Conservation (phyloP, 164 flowering plant species). For the Annona cherimola region DNA sequence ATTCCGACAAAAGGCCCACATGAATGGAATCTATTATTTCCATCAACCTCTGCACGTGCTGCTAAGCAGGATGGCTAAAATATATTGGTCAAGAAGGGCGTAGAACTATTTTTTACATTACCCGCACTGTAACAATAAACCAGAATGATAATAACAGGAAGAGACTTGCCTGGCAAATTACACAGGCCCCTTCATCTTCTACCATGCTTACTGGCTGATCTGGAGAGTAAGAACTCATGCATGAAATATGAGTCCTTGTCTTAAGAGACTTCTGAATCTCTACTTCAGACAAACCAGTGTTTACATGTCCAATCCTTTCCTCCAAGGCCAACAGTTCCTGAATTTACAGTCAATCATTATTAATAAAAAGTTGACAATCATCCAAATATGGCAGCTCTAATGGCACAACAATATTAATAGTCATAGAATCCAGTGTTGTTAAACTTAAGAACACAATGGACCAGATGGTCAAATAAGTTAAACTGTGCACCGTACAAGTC, state of each 20-base stretch:
- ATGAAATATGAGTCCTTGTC: constrained; percentile 35
- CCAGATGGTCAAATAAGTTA: background rate
- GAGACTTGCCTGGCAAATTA: constrained; percentile 70
- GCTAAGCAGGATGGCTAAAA: background rate
- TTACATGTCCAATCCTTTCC: constrained; percentile 73
- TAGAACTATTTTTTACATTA: background rate
- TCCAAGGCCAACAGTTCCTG: constrained; percentile 90
- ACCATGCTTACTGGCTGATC: constrained; percentile 29
- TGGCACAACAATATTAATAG: background rate
- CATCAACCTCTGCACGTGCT: background rate
- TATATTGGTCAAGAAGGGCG: background rate
- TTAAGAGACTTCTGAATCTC: constrained; percentile 39
- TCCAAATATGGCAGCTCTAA: background rate
- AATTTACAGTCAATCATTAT: background rate
- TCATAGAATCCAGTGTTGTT: background rate
- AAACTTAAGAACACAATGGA: background rate
- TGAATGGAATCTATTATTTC: background rate
- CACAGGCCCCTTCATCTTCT: constrained; percentile 50
- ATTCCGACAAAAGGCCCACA: background rate
- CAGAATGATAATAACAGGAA: background rate
- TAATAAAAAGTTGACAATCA: background rate
- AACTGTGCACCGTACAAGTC: background rate
- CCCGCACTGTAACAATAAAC: background rate
- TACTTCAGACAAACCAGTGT: constrained; percentile 67
- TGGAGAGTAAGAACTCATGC: constrained; percentile 21